A percentile compares a stretch with the other conserved stretches of the same genome.
These are phyloP conservation scores for Corrigiola litoralis DNA, from an alignment of 179 eudicot species.

Conservation along the genomic window DNA sequence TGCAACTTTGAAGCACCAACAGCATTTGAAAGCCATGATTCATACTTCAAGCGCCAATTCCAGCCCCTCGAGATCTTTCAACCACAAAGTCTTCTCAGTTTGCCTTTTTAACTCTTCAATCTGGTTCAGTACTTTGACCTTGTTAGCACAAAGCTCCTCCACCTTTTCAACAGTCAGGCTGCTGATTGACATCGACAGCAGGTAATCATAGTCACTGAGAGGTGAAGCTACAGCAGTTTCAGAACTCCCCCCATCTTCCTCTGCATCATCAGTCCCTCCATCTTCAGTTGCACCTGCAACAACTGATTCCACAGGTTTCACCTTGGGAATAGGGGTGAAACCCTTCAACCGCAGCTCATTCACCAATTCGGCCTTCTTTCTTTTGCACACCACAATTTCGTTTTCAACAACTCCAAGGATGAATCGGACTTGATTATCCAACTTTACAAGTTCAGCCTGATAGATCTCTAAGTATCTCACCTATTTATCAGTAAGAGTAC, in stretches of 20 bases:
- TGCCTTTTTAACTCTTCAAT: slow-evolving; percentile 53
- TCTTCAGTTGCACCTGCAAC: slow-evolving; percentile 56
- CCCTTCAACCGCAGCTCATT: slow-evolving; percentile 64
- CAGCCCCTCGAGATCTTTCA: slow-evolving; percentile 71
- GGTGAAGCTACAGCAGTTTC: slow-evolving; percentile 16
- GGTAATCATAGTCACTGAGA: slow-evolving; percentile 70
- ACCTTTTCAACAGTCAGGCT: slow-evolving; percentile 71
- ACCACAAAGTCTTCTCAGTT: slow-evolving; percentile 57
- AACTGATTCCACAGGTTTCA: slow-evolving; percentile 36
- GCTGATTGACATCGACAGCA: slow-evolving; percentile 66
- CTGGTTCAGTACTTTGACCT: slow-evolving; percentile 46
- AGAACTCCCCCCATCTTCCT: slow-evolving; percentile 12
- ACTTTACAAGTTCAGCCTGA: slow-evolving; percentile 45
- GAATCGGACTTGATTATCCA: slow-evolving; percentile 75
- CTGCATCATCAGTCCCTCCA: slow-evolving; percentile 37
- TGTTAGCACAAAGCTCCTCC: slow-evolving; percentile 52
- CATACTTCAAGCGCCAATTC: slow-evolving; percentile 65
- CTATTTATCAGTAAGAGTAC: slow-evolving; percentile 38
- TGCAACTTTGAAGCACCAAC: background rate
- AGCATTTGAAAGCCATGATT: background rate
- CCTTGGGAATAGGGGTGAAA: slow-evolving; percentile 65
- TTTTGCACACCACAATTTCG: slow-evolving; percentile 68
- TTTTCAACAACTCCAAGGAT: slow-evolving; percentile 78
- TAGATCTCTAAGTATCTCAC: slow-evolving; percentile 46
- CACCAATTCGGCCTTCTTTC: slow-evolving; percentile 71